Evolutionary conservation across 345 rosid species (phyloP), one percentile per base, ranked within the genome.

Genomic region (Arabidopsis thaliana): DNA sequence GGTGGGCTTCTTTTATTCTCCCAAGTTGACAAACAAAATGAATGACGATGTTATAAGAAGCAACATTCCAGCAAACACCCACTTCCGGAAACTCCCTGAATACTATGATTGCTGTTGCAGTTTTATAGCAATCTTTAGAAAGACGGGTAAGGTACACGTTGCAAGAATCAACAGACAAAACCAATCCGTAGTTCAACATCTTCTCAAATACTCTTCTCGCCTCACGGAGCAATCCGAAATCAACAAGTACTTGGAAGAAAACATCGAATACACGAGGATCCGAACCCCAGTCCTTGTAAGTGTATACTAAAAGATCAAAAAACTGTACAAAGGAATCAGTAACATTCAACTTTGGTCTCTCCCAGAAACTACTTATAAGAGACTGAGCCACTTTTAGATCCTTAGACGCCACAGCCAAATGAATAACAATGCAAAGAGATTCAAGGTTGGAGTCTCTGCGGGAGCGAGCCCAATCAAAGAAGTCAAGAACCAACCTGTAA

Each of bases 231-330:
- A 84, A 59, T 38, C 89, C 87, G 34, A 67, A 83, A 69, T 89
- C 96, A 69, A 85, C 89, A 7, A 94, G 89, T 37, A 90, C 96
- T 82, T 87, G 87, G 41, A 94, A 95, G 82, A 84, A 90, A 64
- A 92, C 79, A 82, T 92, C 91, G 46, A 92, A 92, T 28, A 95
- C 97, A 40, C 49, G 79, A 55, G 96, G 90, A 82, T 92, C 85
- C 30, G 97, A 89, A 65, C 99, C 88, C 99, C 97, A 95, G 41
- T 89, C 91, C 83, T 92, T 92, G 64, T 88, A 89, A 1, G 97
- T 95, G 71, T 90, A 90, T 48, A 95, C 83, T 55, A 95, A 73
- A 58, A 62, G 80, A 63, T 90, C 85, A 69, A 85, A 74, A 79
- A 90, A 88, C 69, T 70, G 85, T 59, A 77, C 50, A 72, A 83